Percentiles rank a stretch among this genome's conserved stretches.
Evolutionary conservation across 495 filamentous ascomycete species (phyloP).

Genomic region (Penicillium nucicola): DNA sequence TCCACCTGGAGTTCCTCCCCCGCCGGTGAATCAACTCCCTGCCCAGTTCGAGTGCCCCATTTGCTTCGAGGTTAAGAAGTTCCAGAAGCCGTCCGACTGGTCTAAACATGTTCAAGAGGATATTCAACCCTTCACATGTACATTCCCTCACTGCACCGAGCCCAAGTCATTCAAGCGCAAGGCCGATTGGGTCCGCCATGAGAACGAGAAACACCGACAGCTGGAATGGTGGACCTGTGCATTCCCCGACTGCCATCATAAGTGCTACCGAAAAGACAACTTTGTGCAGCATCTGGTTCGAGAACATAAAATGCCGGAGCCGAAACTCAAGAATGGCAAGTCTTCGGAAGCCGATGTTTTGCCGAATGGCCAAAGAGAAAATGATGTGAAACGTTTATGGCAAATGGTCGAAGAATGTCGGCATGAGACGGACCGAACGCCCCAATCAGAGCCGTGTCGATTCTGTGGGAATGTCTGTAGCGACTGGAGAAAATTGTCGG

Average conservation of each 20-base stretch:
- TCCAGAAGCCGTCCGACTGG: constrained; percentile 96
- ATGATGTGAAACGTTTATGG: constrained; percentile 64
- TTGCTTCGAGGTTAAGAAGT: constrained; percentile 86
- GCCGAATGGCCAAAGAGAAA: constrained; percentile 49
- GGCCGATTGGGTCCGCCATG: constrained; percentile 95
- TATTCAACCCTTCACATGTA: constrained; percentile 93
- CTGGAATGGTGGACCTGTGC: constrained; percentile 92
- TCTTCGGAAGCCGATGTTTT: constrained; percentile 20
- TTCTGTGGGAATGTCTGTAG: constrained; percentile 83
- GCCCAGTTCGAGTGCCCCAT: constrained; percentile 91
- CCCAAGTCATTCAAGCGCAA: constrained; percentile 97
- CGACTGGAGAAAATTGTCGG: constrained; percentile 92
- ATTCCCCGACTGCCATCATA: constrained; percentile 75
- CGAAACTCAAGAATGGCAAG: constrained; percentile 50
- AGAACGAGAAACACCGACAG: constrained; percentile 89
- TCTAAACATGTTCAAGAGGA: constrained; percentile 97
- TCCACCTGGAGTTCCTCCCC: constrained; percentile 76
- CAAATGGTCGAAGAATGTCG: constrained; percentile 76
- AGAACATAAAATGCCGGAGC: constrained; percentile 86
- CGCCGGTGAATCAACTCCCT: constrained; percentile 74
- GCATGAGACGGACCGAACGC: constrained; percentile 59
- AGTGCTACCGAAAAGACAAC: constrained; percentile 89
- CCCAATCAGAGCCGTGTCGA: constrained; percentile 79
- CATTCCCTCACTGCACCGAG: constrained; percentile 78
- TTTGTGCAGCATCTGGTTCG: constrained; percentile 93